Percentiles rank a stretch among this genome's conserved stretches.
Conservation (phyloP, 768 basidiomycete genomes). For the Clavaria fumosa region DNA sequence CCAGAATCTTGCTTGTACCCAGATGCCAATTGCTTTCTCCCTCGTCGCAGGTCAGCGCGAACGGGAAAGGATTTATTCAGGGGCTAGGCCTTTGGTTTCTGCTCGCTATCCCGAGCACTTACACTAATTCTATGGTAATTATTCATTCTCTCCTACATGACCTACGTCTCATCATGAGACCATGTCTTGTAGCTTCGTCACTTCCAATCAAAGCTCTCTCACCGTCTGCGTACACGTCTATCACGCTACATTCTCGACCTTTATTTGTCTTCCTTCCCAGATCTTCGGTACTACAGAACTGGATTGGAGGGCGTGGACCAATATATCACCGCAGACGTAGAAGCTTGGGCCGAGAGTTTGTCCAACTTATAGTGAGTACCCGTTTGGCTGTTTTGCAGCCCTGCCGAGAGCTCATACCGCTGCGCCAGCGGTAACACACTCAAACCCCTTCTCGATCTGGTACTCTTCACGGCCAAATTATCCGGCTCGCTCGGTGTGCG, state of each 20-base stretch:
- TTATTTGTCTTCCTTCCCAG: constrained; percentile 63
- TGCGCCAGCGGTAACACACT: constrained; percentile 75
- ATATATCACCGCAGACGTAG: constrained; percentile 86
- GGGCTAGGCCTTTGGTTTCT: constrained; percentile 83
- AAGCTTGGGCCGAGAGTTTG: constrained; percentile 75
- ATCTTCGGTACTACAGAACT: constrained; percentile 55
- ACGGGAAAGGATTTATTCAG: constrained; percentile 66
- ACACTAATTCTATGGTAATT: constrained; percentile 86
- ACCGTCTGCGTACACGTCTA: constrained; percentile 70
- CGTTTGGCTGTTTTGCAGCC: background rate
- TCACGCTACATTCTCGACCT: constrained; percentile 87
- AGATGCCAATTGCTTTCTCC: constrained; percentile 1
- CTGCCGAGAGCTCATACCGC: background rate
- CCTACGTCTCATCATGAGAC: background rate
- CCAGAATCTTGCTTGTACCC: background rate
- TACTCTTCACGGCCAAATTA: constrained; percentile 87
- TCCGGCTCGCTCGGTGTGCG: constrained; percentile 72
- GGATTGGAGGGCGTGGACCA: constrained; percentile 71
- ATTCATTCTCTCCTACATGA: background rate
- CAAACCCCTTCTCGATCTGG: constrained; percentile 80
- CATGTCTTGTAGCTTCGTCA: constrained; percentile 56
- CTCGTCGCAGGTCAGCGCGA: constrained; percentile 46
- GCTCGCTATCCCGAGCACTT: constrained; percentile 83
- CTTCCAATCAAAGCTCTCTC: constrained; percentile 72
- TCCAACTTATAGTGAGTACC: constrained; percentile 73